These are phyloP conservation scores for Cercospora brassicicola DNA, from an alignment of 2,329 filamentous ascomycete species.

Conservation along the genomic window DNA sequence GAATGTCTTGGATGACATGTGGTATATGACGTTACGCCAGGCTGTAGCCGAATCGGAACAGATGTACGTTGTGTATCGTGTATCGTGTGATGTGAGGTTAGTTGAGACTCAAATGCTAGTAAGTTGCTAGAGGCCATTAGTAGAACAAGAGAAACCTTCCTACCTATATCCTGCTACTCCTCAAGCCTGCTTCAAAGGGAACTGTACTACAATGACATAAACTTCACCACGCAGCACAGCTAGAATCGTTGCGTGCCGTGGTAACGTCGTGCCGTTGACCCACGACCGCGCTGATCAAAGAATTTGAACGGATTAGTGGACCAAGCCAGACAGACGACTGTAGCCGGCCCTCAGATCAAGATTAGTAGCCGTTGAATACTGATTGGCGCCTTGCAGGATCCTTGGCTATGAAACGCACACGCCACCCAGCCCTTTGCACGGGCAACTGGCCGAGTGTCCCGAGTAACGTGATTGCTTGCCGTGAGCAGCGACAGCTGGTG, in stretches of 20 bases:
- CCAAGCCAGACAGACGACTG: slow-evolving; percentile 10
- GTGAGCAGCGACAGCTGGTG: neutral
- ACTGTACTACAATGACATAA: slow-evolving; percentile 4
- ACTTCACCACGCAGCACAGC: slow-evolving; percentile 7
- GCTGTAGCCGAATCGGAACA: neutral
- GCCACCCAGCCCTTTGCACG: neutral
- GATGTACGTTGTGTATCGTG: neutral
- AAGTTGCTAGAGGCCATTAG: slow-evolving; percentile 3
- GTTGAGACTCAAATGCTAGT: neutral
- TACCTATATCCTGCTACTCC: slow-evolving; percentile 9
- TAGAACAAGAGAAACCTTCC: slow-evolving; percentile 7
- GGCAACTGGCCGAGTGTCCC: neutral
- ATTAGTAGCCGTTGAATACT: slow-evolving; percentile 11
- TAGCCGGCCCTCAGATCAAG: neutral
- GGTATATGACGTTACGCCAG: neutral
- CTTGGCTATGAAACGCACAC: slow-evolving; percentile 1
- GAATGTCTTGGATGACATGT: slow-evolving; percentile 10
- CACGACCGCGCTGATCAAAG: slow-evolving; percentile 9
- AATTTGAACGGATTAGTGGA: slow-evolving; percentile 5
- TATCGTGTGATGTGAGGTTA: neutral
- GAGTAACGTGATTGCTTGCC: slow-evolving; percentile 7
- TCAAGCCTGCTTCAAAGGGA: neutral
- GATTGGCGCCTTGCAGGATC: slow-evolving; percentile 13
- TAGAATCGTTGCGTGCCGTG: slow-evolving; percentile 12
- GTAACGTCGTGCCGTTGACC: slow-evolving; percentile 17